Evolutionary conservation across 139 green algal species (phyloP).

Genomic region (Coelastrella sp.): DNA sequence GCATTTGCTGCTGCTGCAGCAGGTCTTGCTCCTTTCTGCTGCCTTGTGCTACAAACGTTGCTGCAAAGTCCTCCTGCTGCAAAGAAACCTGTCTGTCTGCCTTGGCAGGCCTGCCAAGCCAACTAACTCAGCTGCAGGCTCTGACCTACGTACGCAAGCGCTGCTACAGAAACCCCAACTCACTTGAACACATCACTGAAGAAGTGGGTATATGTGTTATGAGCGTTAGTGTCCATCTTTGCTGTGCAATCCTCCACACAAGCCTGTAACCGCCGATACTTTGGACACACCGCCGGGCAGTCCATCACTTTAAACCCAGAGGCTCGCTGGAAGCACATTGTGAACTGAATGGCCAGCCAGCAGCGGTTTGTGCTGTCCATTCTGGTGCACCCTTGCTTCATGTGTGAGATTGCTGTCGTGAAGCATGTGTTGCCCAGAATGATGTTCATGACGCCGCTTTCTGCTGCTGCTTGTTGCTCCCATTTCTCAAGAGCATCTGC

Average conservation of each 20-base stretch:
- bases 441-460: slow-evolving; percentile 23
- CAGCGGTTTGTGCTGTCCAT: slow-evolving; percentile 6
- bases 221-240: slow-evolving; percentile 15
- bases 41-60: no score
- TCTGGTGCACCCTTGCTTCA: slow-evolving; percentile 30
- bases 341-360: slow-evolving; percentile 46
- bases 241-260: slow-evolving; percentile 40
- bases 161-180: not conserved
- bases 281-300: slow-evolving; percentile 5
- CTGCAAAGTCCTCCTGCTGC: no score
- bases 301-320: slow-evolving; percentile 19
- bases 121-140: no score
- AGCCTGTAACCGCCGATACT: not conserved
- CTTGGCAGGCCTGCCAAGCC: no score
- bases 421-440: slow-evolving; percentile 39
- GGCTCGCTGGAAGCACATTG: slow-evolving; percentile 22
- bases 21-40: no score
- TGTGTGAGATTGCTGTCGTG: slow-evolving; percentile 1
- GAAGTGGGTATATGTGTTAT: slow-evolving; percentile 32
- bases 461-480: slow-evolving; percentile 10
- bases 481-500: slow-evolving; percentile 30
- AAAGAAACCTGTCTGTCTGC: no score
- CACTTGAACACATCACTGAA: slow-evolving; percentile 40
- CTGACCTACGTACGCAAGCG: no score
- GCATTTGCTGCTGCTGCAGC: no score